Percentiles rank a stretch among this genome's conserved stretches.
Evolutionary conservation across 1,284 basidiomycete species (phyloP).

Genomic region (Ustilago bromivora): DNA sequence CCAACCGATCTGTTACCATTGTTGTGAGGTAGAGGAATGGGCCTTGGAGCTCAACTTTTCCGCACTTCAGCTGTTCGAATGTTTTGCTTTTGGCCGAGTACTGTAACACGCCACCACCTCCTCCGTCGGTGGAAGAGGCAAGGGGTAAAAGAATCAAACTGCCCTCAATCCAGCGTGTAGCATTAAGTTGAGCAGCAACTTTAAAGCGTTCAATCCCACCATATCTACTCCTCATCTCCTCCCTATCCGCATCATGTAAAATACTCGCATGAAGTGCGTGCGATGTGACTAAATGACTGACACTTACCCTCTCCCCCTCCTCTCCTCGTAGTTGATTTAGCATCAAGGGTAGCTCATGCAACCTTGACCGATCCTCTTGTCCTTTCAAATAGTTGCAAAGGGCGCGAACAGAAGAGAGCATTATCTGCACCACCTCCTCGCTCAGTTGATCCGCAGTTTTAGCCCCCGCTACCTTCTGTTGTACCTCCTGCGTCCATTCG

Average conservation of each 20-base stretch:
- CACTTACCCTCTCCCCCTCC: conserved; percentile 22
- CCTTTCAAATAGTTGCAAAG: background rate
- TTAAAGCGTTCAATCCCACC: conserved; percentile 88
- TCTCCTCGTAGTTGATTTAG: conserved; percentile 7
- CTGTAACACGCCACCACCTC: conserved; percentile 71
- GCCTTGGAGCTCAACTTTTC: conserved; percentile 72
- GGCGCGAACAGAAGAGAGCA: conserved; percentile 21
- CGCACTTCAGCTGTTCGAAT: conserved; percentile 71
- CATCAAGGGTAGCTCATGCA: conserved; percentile 20
- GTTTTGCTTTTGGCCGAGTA: conserved; percentile 75
- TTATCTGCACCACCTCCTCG: conserved; percentile 1
- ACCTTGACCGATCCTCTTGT: background rate
- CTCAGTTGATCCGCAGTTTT: background rate
- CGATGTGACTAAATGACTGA: conserved; percentile 72
- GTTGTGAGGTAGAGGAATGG: conserved; percentile 87
- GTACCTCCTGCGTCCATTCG: conserved; percentile 31
- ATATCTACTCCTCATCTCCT: conserved; percentile 74
- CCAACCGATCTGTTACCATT: conserved; percentile 84
- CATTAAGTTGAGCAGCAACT: conserved; percentile 82
- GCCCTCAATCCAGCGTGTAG: conserved; percentile 79
- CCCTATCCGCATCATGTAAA: conserved; percentile 75
- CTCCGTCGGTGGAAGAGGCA: conserved; percentile 31
- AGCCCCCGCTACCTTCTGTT: conserved; percentile 13
- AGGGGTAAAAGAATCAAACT: conserved; percentile 73
- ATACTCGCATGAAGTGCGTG: conserved; percentile 86